A percentile compares a stretch with the other conserved stretches of the same genome.
Conservation (phyloP, 371 early-diverging fungal species). For the Mortierella sp. region DNA sequence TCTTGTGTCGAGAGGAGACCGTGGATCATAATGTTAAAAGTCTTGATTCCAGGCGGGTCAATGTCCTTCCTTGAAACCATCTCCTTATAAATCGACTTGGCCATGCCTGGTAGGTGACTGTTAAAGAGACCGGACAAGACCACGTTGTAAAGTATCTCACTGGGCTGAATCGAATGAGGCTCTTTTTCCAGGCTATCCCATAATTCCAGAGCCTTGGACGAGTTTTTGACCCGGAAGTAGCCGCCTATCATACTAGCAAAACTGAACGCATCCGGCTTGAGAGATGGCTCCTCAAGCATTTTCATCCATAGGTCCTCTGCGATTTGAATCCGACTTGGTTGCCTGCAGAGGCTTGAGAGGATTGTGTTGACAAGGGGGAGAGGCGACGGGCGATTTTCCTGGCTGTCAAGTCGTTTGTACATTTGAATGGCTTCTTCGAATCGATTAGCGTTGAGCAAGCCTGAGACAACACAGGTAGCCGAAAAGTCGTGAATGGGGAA, state of each 20-base stretch:
- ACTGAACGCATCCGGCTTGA: conserved; percentile 31
- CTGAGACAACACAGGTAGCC: conserved; percentile 17
- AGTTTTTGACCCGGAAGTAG: conserved; percentile 26
- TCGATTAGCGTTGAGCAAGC: conserved; percentile 22
- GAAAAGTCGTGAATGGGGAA: conserved; percentile 18
- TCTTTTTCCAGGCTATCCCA: conserved; percentile 29
- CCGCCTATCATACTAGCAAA: conserved; percentile 39
- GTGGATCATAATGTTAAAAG: conserved; percentile 39
- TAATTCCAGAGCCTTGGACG: conserved; percentile 16
- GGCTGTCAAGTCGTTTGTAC: conserved; percentile 10
- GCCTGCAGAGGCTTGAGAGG: conserved; percentile 25
- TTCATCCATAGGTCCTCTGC: conserved; percentile 26
- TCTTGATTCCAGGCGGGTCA: conserved; percentile 14
- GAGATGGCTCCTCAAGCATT: conserved; percentile 6
- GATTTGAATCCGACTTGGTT: conserved; percentile 13
- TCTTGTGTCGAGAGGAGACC: conserved; percentile 40
- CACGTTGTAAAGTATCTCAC: conserved; percentile 17
- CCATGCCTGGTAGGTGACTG: conserved; percentile 26
- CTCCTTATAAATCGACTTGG: conserved; percentile 21
- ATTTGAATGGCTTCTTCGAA: conserved; percentile 20
- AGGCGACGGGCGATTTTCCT: not conserved
- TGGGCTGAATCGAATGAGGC: conserved; percentile 27
- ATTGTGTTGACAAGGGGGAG: conserved; percentile 19
- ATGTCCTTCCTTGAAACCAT: conserved; percentile 8
- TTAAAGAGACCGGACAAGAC: conserved; percentile 32